Percentiles rank a stretch among this genome's conserved stretches.
Conservation (phyloP, 164 flowering plant genomes). For the Tinospora cordifolia region DNA sequence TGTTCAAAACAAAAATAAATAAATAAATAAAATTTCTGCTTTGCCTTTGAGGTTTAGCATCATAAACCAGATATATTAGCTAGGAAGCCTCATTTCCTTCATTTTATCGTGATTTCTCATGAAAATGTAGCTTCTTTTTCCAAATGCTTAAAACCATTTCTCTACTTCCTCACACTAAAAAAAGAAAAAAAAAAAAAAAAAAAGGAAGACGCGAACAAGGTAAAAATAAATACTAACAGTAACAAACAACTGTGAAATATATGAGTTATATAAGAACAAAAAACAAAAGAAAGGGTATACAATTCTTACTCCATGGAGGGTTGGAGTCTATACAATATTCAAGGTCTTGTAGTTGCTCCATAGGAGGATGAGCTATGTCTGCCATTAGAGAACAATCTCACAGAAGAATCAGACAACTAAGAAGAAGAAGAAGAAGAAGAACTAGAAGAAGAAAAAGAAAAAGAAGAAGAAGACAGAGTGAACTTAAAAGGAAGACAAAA, state of each 20-base stretch:
- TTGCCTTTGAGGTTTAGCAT: not conserved
- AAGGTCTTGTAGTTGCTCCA: slow-evolving; percentile 93
- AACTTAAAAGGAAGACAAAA: not conserved
- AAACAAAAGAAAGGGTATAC: slow-evolving; percentile 8
- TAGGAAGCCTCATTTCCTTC: not conserved
- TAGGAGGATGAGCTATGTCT: slow-evolving; percentile 70
- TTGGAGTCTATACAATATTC: slow-evolving; percentile 92
- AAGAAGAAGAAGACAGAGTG: not conserved
- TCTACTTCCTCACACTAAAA: not conserved
- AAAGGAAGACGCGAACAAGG: too few species aligned
- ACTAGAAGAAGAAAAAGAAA: not conserved
- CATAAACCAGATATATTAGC: not conserved
- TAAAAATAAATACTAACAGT: too few species aligned
- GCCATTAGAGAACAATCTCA: slow-evolving; percentile 39
- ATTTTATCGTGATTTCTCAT: not conserved
- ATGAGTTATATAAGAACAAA: not conserved
- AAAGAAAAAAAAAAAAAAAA: not conserved
- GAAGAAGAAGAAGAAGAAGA: too few species aligned
- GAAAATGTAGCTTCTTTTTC: not conserved
- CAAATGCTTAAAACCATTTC: not conserved
- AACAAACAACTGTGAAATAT: slow-evolving; percentile 5
- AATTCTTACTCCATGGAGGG: slow-evolving; percentile 74
- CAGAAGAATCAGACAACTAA: not conserved
- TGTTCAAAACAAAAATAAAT: not conserved
- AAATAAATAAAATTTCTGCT: not conserved